phyloP scores from a whole-genome alignment of 23 red algal species.

The Agarophyton chilense region DNA sequence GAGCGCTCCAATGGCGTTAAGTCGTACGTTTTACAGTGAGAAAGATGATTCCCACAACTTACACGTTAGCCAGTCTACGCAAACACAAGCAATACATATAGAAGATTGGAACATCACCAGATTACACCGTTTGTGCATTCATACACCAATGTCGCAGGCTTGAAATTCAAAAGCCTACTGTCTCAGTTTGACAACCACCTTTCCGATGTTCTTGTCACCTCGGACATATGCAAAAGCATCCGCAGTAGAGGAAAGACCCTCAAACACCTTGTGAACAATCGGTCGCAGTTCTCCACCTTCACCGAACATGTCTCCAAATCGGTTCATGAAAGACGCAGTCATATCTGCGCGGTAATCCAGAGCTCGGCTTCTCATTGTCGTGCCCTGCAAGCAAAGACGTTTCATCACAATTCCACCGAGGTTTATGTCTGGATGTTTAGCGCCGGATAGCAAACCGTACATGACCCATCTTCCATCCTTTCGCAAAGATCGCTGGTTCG shows the following conservation, averaged over 20 bases:
- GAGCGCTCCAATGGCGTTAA: no score
- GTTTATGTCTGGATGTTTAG: conserved; percentile 22
- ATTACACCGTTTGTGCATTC: background rate
- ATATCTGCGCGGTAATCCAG: conserved; percentile 54
- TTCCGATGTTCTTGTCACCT: conserved; percentile 55
- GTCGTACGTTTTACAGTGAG: no score
- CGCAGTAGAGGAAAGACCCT: conserved; percentile 25
- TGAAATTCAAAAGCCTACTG: background rate
- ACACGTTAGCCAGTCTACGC: no score
- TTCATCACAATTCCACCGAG: conserved; percentile 66
- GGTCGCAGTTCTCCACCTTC: conserved; percentile 6
- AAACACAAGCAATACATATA: no score
- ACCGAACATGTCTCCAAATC: conserved; percentile 28
- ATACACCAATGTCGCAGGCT: background rate
- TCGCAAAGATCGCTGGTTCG: conserved; percentile 48
- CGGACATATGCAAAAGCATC: conserved; percentile 42
- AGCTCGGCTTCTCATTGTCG: conserved; percentile 74
- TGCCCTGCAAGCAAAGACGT: conserved; percentile 57
- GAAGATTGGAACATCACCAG: no score
- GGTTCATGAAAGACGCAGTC: conserved; percentile 20
- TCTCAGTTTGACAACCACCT: conserved; percentile 22
- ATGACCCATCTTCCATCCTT: conserved; percentile 87
- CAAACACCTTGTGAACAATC: conserved; percentile 34
- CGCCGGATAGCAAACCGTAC: conserved; percentile 87
- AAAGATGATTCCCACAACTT: no score